Evolutionary conservation across 805 yeast species (phyloP).

Genomic region (Candida verbasci): DNA sequence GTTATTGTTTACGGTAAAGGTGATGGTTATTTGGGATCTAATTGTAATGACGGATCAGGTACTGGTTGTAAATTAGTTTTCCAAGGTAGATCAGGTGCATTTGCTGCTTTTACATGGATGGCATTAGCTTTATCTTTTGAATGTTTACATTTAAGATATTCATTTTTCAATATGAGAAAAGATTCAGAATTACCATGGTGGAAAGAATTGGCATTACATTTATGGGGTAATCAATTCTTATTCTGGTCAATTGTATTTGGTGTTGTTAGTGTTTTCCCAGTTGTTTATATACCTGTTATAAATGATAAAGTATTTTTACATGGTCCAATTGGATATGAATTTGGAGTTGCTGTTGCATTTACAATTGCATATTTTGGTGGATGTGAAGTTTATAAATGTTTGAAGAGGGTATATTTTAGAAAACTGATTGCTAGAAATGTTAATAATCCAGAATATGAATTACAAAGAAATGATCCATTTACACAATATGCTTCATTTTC

Average conservation of each 20-base stretch:
- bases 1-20: constrained; percentile 66
- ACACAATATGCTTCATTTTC: constrained; percentile 58
- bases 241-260: constrained; percentile 80
- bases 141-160: constrained; percentile 66
- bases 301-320: constrained; percentile 74
- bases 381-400: constrained; percentile 63
- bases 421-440: constrained; percentile 31
- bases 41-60: constrained; percentile 53
- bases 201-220: constrained; percentile 56
- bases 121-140: constrained; percentile 82
- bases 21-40: constrained; percentile 56
- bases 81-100: constrained; percentile 71
- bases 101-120: constrained; percentile 84
- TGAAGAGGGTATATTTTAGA: constrained; percentile 54
- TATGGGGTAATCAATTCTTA: constrained; percentile 71
- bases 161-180: constrained; percentile 68
- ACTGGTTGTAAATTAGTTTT: constrained; percentile 58
- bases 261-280: constrained; percentile 69
- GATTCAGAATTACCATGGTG: constrained; percentile 52
- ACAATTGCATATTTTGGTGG: constrained; percentile 53
- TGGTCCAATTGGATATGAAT: constrained; percentile 66
- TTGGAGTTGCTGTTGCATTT: constrained; percentile 70
- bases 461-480: constrained; percentile 61
- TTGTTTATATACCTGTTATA: constrained; percentile 84
- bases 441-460: constrained; percentile 64